Evolutionary conservation across 202 grass and related monocot genomes (phyloP), one percentile per base, ranked within the genome.

Genomic region (Sporobolus alterniflorus): DNA sequence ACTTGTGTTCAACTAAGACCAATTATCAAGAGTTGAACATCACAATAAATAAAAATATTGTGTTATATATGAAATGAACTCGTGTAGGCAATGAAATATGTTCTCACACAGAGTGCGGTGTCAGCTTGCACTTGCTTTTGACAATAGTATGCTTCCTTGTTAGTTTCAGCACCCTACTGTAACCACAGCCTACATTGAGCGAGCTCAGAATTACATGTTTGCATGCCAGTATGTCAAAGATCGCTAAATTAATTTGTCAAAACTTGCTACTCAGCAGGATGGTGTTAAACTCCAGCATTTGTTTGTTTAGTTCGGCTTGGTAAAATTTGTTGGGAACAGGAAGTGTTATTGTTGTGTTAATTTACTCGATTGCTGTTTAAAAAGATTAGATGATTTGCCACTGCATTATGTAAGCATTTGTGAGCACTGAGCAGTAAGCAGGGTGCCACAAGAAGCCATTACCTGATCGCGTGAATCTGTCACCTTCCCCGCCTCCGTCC

Each of bases 11-110:
- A 78, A 67, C 62, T 51, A 52, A 82, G 66, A 83, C 56, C n/a
- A 87, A 51, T 83, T 82, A 88, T 85, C 90, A 51, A 47, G n/a
- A 83, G 78, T 71, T 83, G 85, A 85, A 48, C 86, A 67, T 29
- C 17, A 40, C 24, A 81, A 88, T 80, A 78, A 77, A 46, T 44
- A 75, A 57, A 22, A 28, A 59, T 71, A 17, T 64, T 36, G 26
- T 79, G 34, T 29, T 16, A 62, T 59, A 26, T 49, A 49, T 56
- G 73, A 69, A 59, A 62, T 61, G 22, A 6, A 69, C 29, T 41
- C 20, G 0, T 9, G 4, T 11, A 21, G 9, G 18, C 3, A 39
- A 25, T n/a, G 13, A 24, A 33, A 32, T 60, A 8, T 54, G 21
- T 67, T 56, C 31, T 15, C 22, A 57, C 33, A 7, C 40, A 29